A percentile compares a stretch with the other conserved stretches of the same genome.
phyloP scores from a whole-genome alignment of 2,329 filamentous ascomycete genomes.

The Ophiostoma ulmi region DNA sequence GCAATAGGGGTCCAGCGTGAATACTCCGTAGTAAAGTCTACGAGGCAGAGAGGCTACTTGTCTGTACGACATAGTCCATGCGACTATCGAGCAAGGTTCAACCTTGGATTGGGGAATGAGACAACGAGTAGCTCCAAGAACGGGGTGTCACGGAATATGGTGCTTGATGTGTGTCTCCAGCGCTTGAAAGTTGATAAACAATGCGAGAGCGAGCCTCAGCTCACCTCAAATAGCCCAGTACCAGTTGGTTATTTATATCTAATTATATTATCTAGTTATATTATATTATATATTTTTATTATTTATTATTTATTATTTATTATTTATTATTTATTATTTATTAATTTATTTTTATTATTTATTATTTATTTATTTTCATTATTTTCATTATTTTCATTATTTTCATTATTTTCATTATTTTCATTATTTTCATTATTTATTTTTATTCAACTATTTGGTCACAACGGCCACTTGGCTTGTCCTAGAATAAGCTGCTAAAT shows the following conservation, averaged over 20 bases:
- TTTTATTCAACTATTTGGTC: too few relatives aligned
- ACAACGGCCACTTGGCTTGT: slow-evolving; percentile 9
- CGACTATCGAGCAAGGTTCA: slow-evolving; percentile 1
- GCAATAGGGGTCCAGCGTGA: too few relatives aligned
- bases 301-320: too few relatives aligned
- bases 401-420: not conserved
- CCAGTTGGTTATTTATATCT: too few relatives aligned
- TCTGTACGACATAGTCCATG: not conserved
- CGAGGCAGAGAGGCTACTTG: not conserved
- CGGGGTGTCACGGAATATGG: not conserved
- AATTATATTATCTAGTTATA: too few relatives aligned
- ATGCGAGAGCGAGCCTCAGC: slow-evolving; percentile 5
- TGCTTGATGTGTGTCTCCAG: not conserved
- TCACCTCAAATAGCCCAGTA: not conserved
- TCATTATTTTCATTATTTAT: not conserved
- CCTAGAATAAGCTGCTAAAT: not conserved
- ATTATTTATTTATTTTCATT: not conserved
- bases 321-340: not conserved
- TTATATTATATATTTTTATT: not conserved
- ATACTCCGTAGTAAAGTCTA: too few relatives aligned
- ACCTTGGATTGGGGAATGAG: not conserved
- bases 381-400: too few relatives aligned
- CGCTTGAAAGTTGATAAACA: slow-evolving; percentile 8
- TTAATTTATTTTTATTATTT: not conserved
- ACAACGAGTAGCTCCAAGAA: slow-evolving; percentile 2